phyloP scores from a whole-genome alignment of 78 protist genomes.

The Isochrysis galbana region DNA sequence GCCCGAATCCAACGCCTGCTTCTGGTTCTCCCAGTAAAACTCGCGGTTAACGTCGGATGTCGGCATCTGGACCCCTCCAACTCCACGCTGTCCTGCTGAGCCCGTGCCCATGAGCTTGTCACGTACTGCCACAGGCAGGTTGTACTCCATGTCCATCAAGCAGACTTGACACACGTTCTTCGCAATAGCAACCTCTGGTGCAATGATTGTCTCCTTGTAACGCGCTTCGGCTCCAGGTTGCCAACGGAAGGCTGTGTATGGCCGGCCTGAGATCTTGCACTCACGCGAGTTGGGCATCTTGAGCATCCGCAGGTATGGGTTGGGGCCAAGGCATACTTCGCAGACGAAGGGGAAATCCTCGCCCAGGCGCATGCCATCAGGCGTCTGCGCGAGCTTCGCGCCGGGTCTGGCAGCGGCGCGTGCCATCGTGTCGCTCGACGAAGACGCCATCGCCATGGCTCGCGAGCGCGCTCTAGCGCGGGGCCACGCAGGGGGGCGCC shows the following conservation, averaged over 20 bases:
- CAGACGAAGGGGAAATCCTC: conserved; percentile 45
- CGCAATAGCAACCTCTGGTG: conserved; percentile 40
- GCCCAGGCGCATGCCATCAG: conserved; percentile 35
- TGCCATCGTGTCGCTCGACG: background rate
- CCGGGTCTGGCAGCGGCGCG: background rate
- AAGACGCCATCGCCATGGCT: background rate
- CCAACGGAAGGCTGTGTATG: conserved; percentile 54
- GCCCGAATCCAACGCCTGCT: background rate
- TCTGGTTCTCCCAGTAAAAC: conserved; percentile 28
- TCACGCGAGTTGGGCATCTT: conserved; percentile 22
- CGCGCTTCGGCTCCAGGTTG: conserved; percentile 42
- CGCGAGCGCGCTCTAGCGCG: background rate
- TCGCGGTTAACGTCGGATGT: conserved; percentile 36
- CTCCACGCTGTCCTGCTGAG: background rate
- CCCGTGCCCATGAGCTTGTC: conserved; percentile 24
- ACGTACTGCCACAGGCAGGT: conserved; percentile 44
- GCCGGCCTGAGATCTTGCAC: conserved; percentile 47
- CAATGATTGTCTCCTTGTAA: conserved; percentile 46
- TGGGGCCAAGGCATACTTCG: conserved; percentile 49
- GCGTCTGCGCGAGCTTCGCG: background rate
- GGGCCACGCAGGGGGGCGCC: too few relatives aligned
- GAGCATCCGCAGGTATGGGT: conserved; percentile 47
- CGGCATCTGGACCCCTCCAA: background rate
- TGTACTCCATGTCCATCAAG: conserved; percentile 47
- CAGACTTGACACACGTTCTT: conserved; percentile 47